Evolutionary conservation across 176 grass and related monocot species (phyloP), one percentile per base, ranked within the genome.

Genomic region (Musa itinerans): DNA sequence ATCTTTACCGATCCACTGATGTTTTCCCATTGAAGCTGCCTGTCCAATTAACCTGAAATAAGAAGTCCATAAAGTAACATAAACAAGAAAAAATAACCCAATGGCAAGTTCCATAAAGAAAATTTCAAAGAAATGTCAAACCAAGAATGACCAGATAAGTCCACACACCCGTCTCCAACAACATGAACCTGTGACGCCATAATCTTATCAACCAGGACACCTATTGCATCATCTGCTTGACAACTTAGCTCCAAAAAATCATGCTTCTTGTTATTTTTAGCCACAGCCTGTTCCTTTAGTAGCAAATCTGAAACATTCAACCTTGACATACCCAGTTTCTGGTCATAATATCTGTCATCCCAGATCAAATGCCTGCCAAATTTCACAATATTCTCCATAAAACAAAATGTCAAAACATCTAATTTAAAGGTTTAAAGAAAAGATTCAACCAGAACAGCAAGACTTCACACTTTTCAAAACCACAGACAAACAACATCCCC

Each of bases 111-210:
- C 59, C 73, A 69, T 22, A 76, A 80, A 74, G 9, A 22, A 75
- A 34, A 20, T 10, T 51, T 58, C 27, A 61, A 43, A 22, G 19
- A 19, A 17, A 63, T 48, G 0, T 11, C 19, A 17, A 61, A 54
- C 0, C 17, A 50, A 24, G 11, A 57, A 52, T 1, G 10, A 9
- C 15, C 7, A 64, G 10, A 69, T 75, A 52, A 80, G 10, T 53
- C 1, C 17, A 70, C 79, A 72, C 74, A 92, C 90, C 86, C 90
- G 56, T 92, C 64, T 83, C 86, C 84, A 12, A 89, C 79, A 72
- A 85, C 69, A 85, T 92, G 90, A 54, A 92, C 84, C 76, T 92
- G 79, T 5, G 84, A 80, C 17, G 79, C 63, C 90, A 92, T 92
- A 29, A 53, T 83, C 80, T 85, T 87, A 69, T 84, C 78, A 26